Evolutionary conservation across 345 rosid genomes (phyloP).

Genomic region (Euphorbia pulcherrima): DNA sequence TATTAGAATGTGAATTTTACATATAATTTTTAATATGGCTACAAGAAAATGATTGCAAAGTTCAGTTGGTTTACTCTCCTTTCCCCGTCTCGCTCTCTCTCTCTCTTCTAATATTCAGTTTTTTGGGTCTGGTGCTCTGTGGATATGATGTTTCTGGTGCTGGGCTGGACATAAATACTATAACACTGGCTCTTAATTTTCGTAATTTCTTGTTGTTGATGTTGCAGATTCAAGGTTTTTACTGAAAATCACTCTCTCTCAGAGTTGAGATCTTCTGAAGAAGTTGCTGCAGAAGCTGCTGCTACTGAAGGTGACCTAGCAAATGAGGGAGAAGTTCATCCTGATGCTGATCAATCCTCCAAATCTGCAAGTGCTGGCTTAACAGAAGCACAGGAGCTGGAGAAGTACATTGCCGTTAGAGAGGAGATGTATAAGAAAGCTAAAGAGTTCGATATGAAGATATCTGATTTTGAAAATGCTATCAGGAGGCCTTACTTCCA

Average conservation of each 20-base stretch:
- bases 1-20: not conserved
- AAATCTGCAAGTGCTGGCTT: constrained; percentile 63
- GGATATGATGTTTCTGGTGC: not conserved
- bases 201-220: not conserved
- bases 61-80: not conserved
- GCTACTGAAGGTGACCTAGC: constrained; percentile 43
- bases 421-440: constrained; percentile 90
- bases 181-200: not conserved
- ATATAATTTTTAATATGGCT: not conserved
- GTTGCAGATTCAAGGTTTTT: constrained; percentile 72
- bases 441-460: constrained; percentile 91
- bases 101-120: not conserved
- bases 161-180: not conserved
- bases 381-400: constrained; percentile 85
- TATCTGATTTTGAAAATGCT: constrained; percentile 90
- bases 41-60: not conserved
- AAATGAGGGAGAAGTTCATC: constrained; percentile 54
- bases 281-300: constrained; percentile 41
- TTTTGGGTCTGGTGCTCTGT: not conserved
- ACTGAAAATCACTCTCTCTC: constrained; percentile 74
- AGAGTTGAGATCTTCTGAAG: constrained; percentile 74
- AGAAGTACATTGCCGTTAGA: constrained; percentile 75
- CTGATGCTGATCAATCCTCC: constrained; percentile 52
- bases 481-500: constrained; percentile 97
- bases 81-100: not conserved